These are phyloP conservation scores for Penicillium decumbens DNA, from an alignment of 2,329 filamentous ascomycete species.

Conservation along the genomic window DNA sequence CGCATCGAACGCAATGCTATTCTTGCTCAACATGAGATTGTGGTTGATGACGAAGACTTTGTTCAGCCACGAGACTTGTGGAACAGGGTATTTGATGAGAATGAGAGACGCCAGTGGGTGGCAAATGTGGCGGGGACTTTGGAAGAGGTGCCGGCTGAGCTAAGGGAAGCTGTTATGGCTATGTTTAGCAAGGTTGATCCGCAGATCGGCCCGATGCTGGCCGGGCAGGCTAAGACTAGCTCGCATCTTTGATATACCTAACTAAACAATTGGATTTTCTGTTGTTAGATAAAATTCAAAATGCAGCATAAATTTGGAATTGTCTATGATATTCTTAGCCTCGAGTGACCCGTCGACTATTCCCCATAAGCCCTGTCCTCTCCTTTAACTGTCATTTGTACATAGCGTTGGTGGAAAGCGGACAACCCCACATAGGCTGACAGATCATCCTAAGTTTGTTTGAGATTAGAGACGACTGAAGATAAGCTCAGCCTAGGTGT, in stretches of 20 bases:
- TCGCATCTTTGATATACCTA: neutral
- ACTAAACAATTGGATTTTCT: no score
- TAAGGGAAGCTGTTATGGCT: conserved; percentile 13
- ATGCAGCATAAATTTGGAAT: no score
- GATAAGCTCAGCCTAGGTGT: no score
- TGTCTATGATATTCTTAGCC: no score
- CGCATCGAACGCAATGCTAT: conserved; percentile 17
- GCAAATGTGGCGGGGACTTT: conserved; percentile 23
- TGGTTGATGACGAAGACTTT: conserved; percentile 30
- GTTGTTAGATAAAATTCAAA: no score
- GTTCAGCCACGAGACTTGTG: conserved; percentile 30
- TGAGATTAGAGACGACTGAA: no score
- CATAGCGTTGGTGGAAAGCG: no score
- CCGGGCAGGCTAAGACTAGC: neutral
- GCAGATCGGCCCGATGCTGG: conserved; percentile 14
- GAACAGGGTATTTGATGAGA: conserved; percentile 27
- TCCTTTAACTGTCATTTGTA: no score
- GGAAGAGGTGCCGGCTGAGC: conserved; percentile 19
- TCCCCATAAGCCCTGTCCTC: no score
- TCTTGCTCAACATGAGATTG: conserved; percentile 24
- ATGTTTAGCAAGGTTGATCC: conserved; percentile 14
- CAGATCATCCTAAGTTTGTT: no score
- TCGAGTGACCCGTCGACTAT: no score
- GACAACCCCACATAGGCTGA: no score
- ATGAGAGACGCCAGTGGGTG: conserved; percentile 20